phyloP scores from a whole-genome alignment of 1,284 basidiomycete species.

The Rhodotorula sp. region DNA sequence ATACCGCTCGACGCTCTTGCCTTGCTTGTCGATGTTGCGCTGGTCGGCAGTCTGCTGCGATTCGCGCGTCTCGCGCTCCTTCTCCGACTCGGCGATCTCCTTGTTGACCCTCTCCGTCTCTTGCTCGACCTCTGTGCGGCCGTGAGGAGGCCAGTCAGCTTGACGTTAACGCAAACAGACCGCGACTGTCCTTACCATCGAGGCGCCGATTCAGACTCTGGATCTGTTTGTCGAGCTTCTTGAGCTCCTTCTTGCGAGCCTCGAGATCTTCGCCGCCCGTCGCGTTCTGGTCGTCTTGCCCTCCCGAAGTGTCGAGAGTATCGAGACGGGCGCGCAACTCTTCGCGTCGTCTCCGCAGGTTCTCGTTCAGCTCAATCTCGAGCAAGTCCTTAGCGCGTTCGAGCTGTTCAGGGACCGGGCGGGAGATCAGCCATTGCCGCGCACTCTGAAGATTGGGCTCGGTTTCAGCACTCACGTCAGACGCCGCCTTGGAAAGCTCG shows the following conservation, averaged over 20 bases:
- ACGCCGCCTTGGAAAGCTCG: constrained; percentile 66
- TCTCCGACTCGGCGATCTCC: constrained; percentile 65
- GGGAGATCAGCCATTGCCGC: neutral
- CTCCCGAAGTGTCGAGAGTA: constrained; percentile 58
- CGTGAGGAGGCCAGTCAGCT: neutral
- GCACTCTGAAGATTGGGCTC: neutral
- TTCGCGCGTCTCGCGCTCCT: constrained; percentile 71
- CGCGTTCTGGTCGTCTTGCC: constrained; percentile 55
- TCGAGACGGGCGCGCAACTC: constrained; percentile 78
- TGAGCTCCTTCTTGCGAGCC: constrained; percentile 65
- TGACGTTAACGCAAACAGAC: constrained; percentile 16
- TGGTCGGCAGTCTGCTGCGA: constrained; percentile 79
- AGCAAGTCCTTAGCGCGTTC: constrained; percentile 73
- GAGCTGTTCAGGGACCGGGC: constrained; percentile 56
- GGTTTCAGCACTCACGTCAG: constrained; percentile 59
- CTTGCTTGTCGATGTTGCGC: constrained; percentile 78
- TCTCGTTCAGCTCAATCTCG: constrained; percentile 92
- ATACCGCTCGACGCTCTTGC: constrained; percentile 93
- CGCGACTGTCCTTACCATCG: constrained; percentile 56
- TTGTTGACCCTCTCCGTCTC: constrained; percentile 61
- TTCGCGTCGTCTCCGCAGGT: constrained; percentile 70
- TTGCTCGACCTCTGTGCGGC: constrained; percentile 50
- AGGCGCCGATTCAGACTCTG: constrained; percentile 62
- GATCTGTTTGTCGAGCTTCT: constrained; percentile 64
- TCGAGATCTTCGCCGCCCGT: constrained; percentile 61